Base-by-base conservation (phyloP, 1,284 basidiomycete genomes). In the Apiotrichum veenhuisii region DNA sequence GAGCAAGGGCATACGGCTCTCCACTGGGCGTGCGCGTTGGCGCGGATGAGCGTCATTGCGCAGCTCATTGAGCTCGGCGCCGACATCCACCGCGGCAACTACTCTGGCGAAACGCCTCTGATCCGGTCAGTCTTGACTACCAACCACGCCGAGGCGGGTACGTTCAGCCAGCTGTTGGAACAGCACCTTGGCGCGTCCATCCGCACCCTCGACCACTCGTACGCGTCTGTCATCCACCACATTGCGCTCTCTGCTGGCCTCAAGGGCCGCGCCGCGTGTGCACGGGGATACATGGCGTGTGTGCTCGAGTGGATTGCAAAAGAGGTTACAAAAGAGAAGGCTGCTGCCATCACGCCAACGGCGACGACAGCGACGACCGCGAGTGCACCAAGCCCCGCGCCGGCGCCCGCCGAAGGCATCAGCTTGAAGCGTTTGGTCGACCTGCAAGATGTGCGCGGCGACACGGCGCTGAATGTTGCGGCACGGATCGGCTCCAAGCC, bases 1-100 rank as follows among this genome's bases (percentile, higher is more conserved):
- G 91, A 97, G 63, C 88, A 94, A 69, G 91, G 92, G 0, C 95
- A 99, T 75, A 93, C 92, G 0, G 87, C 95, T 8, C 80, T 99
- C 27, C 96, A 99, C 74, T 85, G 97, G 71, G 94, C 96, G 1
- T 87, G 91, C 8, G 90, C 92, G 37, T 81, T 98, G 43, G 91
- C 87, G 2, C 84, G 88, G 25, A 80, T 85, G 54, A 77, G 80
- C 18, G 84, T 84, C 25, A 83, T 89, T 17, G 82, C 84, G 41
- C 85, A 85, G 38, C 82, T 92, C 52, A 82, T 89, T 59, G 79
- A 78, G 11, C 80, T 82, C 38, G 90, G 91, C 27, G 89, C 92
- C 2, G 93, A 97, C 71, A 81, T 91, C 20, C 84, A 91, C 65
- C 84, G 90, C 26, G 93, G 93, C 3, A 98, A 98, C 77, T 88